Conservation (phyloP, 129 eudicot genomes). For the Escallonia herrerae region DNA sequence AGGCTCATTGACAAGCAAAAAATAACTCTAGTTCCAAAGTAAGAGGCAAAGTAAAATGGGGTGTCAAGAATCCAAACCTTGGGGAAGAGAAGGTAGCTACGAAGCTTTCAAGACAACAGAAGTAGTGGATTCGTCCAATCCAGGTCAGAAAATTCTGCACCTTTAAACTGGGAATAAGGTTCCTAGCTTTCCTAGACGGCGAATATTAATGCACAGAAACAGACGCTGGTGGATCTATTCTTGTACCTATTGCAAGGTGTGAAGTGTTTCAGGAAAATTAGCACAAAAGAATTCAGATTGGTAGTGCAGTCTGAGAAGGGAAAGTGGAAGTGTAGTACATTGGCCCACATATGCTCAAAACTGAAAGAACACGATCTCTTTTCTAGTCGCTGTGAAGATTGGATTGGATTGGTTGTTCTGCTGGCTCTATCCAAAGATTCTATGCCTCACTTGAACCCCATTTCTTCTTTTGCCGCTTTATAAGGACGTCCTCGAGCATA, state of each 20-base stretch:
- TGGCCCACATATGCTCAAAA: conserved; percentile 41
- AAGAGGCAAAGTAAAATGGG: conserved; percentile 1
- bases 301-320: conserved; percentile 30
- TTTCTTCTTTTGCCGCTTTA: conserved; percentile 32
- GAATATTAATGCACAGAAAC: conserved; percentile 24
- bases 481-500: conserved; percentile 33
- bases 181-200: conserved; percentile 42
- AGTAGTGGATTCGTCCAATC: conserved; percentile 51
- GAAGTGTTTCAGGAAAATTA: conserved; percentile 29
- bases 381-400: conserved; percentile 33
- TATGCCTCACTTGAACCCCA: conserved; percentile 52
- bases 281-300: conserved; percentile 32
- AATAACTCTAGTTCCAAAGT: background rate
- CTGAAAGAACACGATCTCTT: conserved; percentile 45
- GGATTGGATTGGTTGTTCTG: conserved; percentile 31
- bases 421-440: conserved; percentile 57
- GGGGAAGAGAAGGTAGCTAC: conserved; percentile 26
- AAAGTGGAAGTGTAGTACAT: conserved; percentile 23
- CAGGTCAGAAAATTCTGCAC: conserved; percentile 35
- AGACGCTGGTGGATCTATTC: conserved; percentile 52
- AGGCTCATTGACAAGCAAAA: background rate
- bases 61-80: conserved; percentile 15
- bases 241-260: conserved; percentile 62
- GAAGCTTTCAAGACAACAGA: conserved; percentile 22
- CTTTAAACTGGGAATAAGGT: conserved; percentile 48